Percentiles rank a stretch among this genome's conserved stretches.
Conservation (phyloP, 169 alveolate genomes). For the Plasmodium inui region DNA sequence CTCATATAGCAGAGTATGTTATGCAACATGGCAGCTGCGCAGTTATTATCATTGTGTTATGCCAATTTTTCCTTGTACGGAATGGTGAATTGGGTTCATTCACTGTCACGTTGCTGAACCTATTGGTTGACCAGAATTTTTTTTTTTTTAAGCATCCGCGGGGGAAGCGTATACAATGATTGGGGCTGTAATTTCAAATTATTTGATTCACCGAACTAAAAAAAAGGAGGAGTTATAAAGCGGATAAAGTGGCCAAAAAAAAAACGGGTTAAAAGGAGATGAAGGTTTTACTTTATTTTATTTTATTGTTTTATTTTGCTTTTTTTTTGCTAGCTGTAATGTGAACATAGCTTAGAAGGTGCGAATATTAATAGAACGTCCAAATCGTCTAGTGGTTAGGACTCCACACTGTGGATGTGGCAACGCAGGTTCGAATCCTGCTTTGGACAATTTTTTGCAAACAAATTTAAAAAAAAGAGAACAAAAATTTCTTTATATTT, state of each 20-base stretch:
- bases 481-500: background rate
- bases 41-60: background rate
- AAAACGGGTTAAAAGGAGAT: background rate
- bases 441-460: conserved; percentile 88
- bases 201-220: background rate
- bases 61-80: background rate
- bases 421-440: conserved; percentile 95
- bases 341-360: background rate
- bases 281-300: background rate
- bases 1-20: background rate
- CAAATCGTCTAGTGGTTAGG: conserved; percentile 95
- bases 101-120: background rate
- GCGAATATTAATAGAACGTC: conserved; percentile 71
- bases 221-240: background rate
- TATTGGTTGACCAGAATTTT: background rate
- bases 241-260: background rate
- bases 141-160: background rate
- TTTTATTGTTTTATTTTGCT: background rate
- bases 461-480: background rate
- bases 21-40: background rate
- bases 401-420: conserved; percentile 95
- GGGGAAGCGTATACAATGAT: background rate
- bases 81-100: background rate
- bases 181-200: background rate
- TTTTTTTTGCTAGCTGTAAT: background rate